Base-by-base conservation (phyloP, 2,329 filamentous ascomycete genomes). In the Tolypocladium ophioglossoides region DNA sequence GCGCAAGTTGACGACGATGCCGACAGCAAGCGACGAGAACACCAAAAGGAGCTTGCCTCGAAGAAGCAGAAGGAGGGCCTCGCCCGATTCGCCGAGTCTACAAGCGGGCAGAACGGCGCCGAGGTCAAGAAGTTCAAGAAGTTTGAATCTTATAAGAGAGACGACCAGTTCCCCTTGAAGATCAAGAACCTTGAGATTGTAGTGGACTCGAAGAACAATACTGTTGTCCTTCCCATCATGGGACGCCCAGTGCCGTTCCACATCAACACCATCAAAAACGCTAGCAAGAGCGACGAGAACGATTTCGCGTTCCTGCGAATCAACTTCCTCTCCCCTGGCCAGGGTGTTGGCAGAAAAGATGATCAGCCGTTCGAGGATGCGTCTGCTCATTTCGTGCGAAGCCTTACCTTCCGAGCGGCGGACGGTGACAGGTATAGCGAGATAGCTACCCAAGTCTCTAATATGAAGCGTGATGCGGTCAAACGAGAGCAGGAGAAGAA, bases 401-500 rank as follows among this genome's bases (percentile, higher is more conserved):
- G 92, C 68, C 75, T 99, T 70, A 99, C 95, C 0, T 94, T 99
- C 75, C 84, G 92, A 54, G 97, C 94, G 22, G 87, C 88, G 58
- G 89, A 97, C 66, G 86, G 91, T 55, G 83, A 90, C 57, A 85
- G 92, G 58, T 91, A 99, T 68, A 86, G 89, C 55, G 89, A 95
- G 64, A 94, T 99, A 61, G 87, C 91, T 14, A 87, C 87, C 57
- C 89, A 95, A 66, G 97, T 99, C 63, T 92, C 90, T 12, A 94
- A 96, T 66, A 86, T 99, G 77, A 95, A 96, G 76, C 95, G 94
- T 68, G 89, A 92, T 62, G 85, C 89, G 6, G 83, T 89, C 44
- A 91, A 95, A 71, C 88, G 90, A 63, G 94, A 99, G 70, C 91
- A 96, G 65, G 92, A 96, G 72, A 96, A 97, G 83, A 99, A 99